These are phyloP conservation scores for Salicornia ramosissima DNA, from an alignment of 148 eudicot genomes.

Conservation along the genomic window DNA sequence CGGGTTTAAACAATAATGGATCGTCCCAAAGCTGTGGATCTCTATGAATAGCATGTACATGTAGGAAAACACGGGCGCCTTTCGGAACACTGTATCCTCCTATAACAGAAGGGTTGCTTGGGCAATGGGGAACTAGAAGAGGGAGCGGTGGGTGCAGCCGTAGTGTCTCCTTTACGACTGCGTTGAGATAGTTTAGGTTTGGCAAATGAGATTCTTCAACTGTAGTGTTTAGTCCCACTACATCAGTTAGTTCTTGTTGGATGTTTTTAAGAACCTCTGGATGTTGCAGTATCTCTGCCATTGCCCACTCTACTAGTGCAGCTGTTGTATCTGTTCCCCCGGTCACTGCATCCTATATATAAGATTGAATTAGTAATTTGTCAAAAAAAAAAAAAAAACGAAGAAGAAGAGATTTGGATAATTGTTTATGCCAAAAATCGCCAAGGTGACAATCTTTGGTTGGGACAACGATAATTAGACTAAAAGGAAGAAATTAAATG, in stretches of 20 bases:
- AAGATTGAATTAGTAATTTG: not conserved
- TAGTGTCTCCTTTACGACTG: slow-evolving; percentile 39
- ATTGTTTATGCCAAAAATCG: no score
- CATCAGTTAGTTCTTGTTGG: slow-evolving; percentile 33
- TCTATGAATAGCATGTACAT: slow-evolving; percentile 27
- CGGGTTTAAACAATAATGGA: slow-evolving; percentile 30
- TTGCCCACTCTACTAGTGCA: slow-evolving; percentile 31
- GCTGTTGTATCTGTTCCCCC: slow-evolving; percentile 40
- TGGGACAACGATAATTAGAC: no score
- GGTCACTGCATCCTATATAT: slow-evolving; percentile 28
- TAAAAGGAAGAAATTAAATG: no score
- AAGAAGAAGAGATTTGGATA: no score
- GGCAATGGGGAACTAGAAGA: slow-evolving; percentile 29
- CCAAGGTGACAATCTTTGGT: no score
- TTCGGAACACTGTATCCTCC: slow-evolving; percentile 36
- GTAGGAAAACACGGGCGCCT: slow-evolving; percentile 23
- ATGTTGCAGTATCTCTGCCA: slow-evolving; percentile 34
- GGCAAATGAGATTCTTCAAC: slow-evolving; percentile 36
- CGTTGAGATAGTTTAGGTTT: slow-evolving; percentile 30
- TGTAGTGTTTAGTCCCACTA: slow-evolving; percentile 21
- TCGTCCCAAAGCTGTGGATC: slow-evolving; percentile 34
- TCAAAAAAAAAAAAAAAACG: not conserved
- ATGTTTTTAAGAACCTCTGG: slow-evolving; percentile 22
- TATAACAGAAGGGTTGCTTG: slow-evolving; percentile 19
- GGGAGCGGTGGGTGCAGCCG: slow-evolving; percentile 34